Percentiles rank a stretch among this genome's conserved stretches.
These are phyloP conservation scores for Parachaetomium inaequale DNA, from an alignment of 495 filamentous ascomycete species.

Conservation along the genomic window DNA sequence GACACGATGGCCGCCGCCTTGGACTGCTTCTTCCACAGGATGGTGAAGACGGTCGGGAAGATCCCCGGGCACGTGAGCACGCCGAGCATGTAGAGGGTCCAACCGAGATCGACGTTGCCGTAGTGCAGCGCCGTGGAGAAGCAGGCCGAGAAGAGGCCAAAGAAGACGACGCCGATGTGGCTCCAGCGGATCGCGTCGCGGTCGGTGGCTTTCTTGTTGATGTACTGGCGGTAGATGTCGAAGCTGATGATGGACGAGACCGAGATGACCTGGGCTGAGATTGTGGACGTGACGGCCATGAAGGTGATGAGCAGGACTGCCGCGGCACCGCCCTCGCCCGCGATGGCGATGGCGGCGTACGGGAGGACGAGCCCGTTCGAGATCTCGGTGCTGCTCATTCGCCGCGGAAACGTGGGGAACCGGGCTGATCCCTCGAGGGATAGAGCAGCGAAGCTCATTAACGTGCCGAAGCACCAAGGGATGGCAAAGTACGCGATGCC, in stretches of 20 bases:
- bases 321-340: background rate
- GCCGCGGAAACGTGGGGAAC: background rate
- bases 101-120: slow-evolving; percentile 1
- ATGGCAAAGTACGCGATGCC: slow-evolving; percentile 1
- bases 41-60: background rate
- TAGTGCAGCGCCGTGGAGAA: slow-evolving; percentile 3
- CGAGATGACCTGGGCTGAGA: slow-evolving; percentile 1
- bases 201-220: background rate
- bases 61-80: background rate
- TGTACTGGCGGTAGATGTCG: slow-evolving; percentile 4
- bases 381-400: background rate
- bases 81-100: slow-evolving; percentile 4
- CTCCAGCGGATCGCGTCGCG: slow-evolving; percentile 1
- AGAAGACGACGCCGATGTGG: slow-evolving; percentile 5
- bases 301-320: slow-evolving; percentile 2
- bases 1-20: background rate
- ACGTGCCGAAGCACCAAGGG: background rate
- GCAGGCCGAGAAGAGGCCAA: slow-evolving; percentile 2
- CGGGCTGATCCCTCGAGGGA: background rate
- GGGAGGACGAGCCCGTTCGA: slow-evolving; percentile 1
- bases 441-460: background rate
- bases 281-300: slow-evolving; percentile 1
- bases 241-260: slow-evolving; percentile 6
- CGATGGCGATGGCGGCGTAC: slow-evolving; percentile 3
- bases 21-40: slow-evolving; percentile 1